Percentiles rank a stretch among this genome's conserved stretches.
Conservation (phyloP, 768 basidiomycete species). For the Mycena chlorophos region DNA sequence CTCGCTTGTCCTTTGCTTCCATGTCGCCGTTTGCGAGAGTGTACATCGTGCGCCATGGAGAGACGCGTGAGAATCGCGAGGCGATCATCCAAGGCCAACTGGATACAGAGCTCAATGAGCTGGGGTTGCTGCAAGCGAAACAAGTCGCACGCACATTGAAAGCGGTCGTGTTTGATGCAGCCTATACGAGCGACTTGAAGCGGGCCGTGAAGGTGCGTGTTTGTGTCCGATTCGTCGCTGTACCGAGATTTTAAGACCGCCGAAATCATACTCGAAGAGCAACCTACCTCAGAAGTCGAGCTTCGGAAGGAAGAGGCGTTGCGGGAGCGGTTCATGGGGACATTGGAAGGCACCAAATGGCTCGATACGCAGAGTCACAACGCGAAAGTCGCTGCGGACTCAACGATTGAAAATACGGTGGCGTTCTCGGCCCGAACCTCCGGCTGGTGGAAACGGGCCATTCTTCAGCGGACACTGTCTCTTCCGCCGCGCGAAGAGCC, state of each 20-base stretch:
- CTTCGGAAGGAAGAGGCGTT: constrained; percentile 49
- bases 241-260: constrained; percentile 52
- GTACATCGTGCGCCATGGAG: constrained; percentile 76
- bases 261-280: constrained; percentile 56
- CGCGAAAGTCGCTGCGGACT: constrained; percentile 25
- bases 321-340: constrained; percentile 70
- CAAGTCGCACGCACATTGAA: constrained; percentile 54
- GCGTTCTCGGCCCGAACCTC: constrained; percentile 51
- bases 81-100: constrained; percentile 75
- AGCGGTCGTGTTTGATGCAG: constrained; percentile 55
- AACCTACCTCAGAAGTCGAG: constrained; percentile 39
- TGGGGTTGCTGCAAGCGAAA: constrained; percentile 59
- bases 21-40: constrained; percentile 38
- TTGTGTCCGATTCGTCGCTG: not conserved
- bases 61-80: constrained; percentile 67
- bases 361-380: constrained; percentile 13
- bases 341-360: constrained; percentile 50
- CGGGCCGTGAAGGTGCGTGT: constrained; percentile 63
- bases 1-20: not conserved
- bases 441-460: constrained; percentile 60
- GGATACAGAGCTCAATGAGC: constrained; percentile 65
- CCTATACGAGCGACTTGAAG: constrained; percentile 70
- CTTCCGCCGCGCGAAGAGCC: constrained; percentile 28
- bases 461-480: constrained; percentile 34
- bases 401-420: constrained; percentile 39